A percentile compares a stretch with the other conserved stretches of the same genome.
These are phyloP conservation scores for Dictyostelium intermedium DNA, from an alignment of 78 protist genomes.

Conservation along the genomic window DNA sequence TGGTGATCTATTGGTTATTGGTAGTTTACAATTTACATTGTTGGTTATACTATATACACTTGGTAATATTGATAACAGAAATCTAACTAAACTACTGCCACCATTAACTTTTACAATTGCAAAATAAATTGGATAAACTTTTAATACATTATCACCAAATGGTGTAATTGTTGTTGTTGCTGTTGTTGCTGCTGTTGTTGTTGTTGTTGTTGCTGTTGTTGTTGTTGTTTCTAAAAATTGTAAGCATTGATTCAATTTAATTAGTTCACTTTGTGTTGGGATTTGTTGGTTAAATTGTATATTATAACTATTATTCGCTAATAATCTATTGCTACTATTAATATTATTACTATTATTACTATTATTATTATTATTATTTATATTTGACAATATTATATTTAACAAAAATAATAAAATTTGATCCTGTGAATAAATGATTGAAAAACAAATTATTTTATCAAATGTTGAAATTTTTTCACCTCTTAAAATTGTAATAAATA, in stretches of 20 bases:
- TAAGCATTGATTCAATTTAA: neutral
- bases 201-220: neutral
- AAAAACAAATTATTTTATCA: neutral
- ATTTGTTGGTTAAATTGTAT: neutral
- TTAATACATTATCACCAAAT: neutral
- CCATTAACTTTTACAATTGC: neutral
- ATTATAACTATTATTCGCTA: neutral
- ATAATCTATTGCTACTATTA: neutral
- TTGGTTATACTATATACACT: neutral
- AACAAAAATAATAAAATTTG: neutral
- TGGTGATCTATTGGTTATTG: conserved; percentile 5
- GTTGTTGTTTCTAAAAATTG: neutral
- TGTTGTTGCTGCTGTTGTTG: neutral
- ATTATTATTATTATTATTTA: neutral
- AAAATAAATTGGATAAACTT: neutral
- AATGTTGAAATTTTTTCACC: neutral
- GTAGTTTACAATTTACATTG: neutral
- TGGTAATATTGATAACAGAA: neutral
- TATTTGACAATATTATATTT: neutral
- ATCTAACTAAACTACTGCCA: neutral
- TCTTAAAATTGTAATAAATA: neutral
- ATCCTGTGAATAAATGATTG: conserved; percentile 1
- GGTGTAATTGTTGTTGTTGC: neutral
- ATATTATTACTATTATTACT: neutral
- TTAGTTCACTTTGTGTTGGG: neutral